These are phyloP conservation scores for Leccinum pseudoinsigne DNA, from an alignment of 1,284 basidiomycete species.

Conservation along the genomic window DNA sequence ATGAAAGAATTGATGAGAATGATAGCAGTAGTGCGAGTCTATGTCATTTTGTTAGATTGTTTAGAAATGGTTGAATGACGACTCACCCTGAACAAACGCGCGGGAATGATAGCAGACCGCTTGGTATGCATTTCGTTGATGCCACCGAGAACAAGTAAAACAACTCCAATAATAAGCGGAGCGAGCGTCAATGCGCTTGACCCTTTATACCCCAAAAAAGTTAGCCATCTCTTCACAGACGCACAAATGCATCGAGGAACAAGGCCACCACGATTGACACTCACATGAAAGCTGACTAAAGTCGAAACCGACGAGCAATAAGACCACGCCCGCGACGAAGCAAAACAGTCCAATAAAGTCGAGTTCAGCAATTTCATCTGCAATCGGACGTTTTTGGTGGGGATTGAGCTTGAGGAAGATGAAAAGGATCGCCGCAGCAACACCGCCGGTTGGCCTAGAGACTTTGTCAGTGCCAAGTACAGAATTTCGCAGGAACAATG, in stretches of 20 bases:
- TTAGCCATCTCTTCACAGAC: background rate
- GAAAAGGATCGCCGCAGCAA: constrained; percentile 72
- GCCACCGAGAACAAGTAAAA: constrained; percentile 54
- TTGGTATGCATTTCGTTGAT: constrained; percentile 72
- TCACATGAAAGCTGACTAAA: constrained; percentile 67
- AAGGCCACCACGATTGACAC: constrained; percentile 22
- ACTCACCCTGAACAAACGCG: constrained; percentile 70
- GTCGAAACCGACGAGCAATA: constrained; percentile 84
- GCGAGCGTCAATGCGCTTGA: constrained; percentile 61
- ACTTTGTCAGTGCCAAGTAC: constrained; percentile 33
- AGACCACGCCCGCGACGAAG: constrained; percentile 72
- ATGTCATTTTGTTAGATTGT: background rate
- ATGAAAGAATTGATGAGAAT: constrained; percentile 63
- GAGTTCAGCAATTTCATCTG: constrained; percentile 64
- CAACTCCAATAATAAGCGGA: constrained; percentile 68
- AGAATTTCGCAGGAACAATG: background rate
- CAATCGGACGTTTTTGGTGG: constrained; percentile 55
- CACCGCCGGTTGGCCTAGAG: constrained; percentile 76
- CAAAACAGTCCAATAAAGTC: constrained; percentile 77
- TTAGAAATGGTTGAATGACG: background rate
- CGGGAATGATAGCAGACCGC: constrained; percentile 79
- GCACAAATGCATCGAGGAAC: background rate
- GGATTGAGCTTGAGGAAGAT: constrained; percentile 86
- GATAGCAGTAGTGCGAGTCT: constrained; percentile 75
- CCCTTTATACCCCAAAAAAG: constrained; percentile 25